Percentiles rank a stretch among this genome's conserved stretches.
Conservation (phyloP, 2,329 filamentous ascomycete genomes). For the Parastagonospora avenae region DNA sequence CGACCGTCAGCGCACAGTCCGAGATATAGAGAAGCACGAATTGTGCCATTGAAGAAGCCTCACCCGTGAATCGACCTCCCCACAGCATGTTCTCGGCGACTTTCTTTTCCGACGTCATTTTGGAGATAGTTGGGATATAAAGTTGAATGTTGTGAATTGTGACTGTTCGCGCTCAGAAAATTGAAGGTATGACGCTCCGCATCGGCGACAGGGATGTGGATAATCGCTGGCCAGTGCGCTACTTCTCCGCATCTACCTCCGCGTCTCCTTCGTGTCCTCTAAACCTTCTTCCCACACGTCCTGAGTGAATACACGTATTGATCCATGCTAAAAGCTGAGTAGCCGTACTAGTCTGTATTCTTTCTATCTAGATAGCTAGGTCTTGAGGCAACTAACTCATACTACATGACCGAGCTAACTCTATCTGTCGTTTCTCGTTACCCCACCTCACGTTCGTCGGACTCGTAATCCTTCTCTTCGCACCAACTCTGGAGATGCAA, state of each 20-base stretch:
- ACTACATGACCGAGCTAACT: too few species aligned
- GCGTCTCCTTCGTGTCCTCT: not conserved
- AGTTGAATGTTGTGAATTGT: constrained; percentile 10
- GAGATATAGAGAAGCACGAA: not conserved
- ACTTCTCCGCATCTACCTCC: not conserved
- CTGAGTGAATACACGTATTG: too few species aligned
- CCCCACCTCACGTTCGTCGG: too few species aligned
- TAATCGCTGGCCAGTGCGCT: not conserved
- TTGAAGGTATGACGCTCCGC: constrained; percentile 22
- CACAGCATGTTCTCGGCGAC: constrained; percentile 48
- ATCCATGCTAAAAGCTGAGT: too few species aligned
- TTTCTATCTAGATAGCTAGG: too few species aligned
- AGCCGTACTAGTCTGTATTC: too few species aligned
- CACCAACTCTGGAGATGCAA: too few species aligned
- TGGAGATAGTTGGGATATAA: constrained; percentile 6
- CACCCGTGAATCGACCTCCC: constrained; percentile 45
- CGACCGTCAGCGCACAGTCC: constrained; percentile 13
- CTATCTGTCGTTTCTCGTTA: too few species aligned
- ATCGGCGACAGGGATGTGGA: constrained; percentile 28
- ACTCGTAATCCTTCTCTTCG: too few species aligned
- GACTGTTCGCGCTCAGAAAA: constrained; percentile 34
- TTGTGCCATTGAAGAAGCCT: constrained; percentile 11
- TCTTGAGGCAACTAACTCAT: too few species aligned
- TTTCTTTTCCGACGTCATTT: constrained; percentile 42
- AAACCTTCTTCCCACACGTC: too few species aligned